Base-by-base conservation (phyloP, 2,329 filamentous ascomycete genomes). In the Microcera coccophila region DNA sequence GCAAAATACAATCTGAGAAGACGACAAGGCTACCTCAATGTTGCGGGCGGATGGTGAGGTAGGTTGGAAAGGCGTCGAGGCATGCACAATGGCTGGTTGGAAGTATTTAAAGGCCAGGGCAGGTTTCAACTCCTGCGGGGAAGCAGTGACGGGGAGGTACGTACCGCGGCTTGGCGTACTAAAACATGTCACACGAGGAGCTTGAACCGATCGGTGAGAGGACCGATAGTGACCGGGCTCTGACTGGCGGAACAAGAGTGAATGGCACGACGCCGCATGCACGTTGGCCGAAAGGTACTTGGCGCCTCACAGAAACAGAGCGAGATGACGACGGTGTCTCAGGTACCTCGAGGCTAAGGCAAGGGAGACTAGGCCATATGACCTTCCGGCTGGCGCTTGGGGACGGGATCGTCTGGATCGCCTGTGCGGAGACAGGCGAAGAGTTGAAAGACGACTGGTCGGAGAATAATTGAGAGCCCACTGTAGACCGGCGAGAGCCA, bases 31-130 rank as follows among this genome's bases (percentile, higher is more conserved):
- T n/a, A n/a, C n/a, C n/a, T n/a, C n/a, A n/a, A n/a, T n/a, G n/a
- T n/a, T n/a, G n/a, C n/a, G n/a, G n/a, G n/a, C n/a, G n/a, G n/a
- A n/a, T n/a, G 22, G 7, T 26, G 22, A 26, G 22, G 22, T 26
- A 36, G 43, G 38, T 38, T 35, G 19, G 45, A 11, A 35, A 39
- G 38, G 26, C 21, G 33, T 18, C 4, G 17, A n/a, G 22, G 4
- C 22, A n/a, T 33, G n/a, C 26, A 42, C 31, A 34, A 35, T 42
- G 36, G 47, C 43, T 44, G 38, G 33, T 46, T 5, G 39, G 43
- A 48, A 52, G 55, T 53, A 58, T 58, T 58, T 58, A 54, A 58
- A 57, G 31, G 38, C 32, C 37, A 18, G 28, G 19, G 21, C 35
- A 26, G 36, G 38, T 29, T 28, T 31, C 22, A 14, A 22, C 15